A percentile compares a stretch with the other conserved stretches of the same genome.
Conservation (phyloP, 2,329 filamentous ascomycete species). For the Thelonectria blattea region DNA sequence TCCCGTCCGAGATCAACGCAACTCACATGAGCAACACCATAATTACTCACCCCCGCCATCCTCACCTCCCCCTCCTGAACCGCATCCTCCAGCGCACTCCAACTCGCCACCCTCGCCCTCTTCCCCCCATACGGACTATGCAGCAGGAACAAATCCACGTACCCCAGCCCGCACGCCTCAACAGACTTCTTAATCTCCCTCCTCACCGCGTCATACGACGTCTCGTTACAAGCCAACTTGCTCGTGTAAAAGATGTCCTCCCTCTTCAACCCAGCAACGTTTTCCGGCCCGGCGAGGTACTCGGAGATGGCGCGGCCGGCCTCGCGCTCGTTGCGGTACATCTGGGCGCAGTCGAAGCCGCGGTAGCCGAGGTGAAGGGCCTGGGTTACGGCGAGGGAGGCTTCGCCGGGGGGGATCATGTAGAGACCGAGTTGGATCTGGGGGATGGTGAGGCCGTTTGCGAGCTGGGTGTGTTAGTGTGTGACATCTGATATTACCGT, state of each 20-base stretch:
- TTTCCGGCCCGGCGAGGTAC: constrained; percentile 58
- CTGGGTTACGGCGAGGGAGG: constrained; percentile 60
- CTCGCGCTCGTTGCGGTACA: constrained; percentile 72
- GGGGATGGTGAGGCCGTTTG: constrained; percentile 71
- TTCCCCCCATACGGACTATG: constrained; percentile 81
- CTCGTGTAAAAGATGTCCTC: constrained; percentile 81
- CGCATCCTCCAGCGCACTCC: constrained; percentile 79
- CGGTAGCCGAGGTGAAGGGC: constrained; percentile 61
- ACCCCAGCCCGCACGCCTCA: constrained; percentile 69
- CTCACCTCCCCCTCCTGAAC: constrained; percentile 73
- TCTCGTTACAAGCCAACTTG: constrained; percentile 72
- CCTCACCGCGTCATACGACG: constrained; percentile 70
- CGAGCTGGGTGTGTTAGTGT: constrained; percentile 50
- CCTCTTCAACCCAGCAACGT: constrained; percentile 60
- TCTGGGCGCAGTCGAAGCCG: constrained; percentile 59
- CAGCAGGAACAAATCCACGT: constrained; percentile 80
- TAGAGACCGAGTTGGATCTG: constrained; percentile 78
- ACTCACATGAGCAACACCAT: constrained; percentile 73
- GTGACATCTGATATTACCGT: neutral
- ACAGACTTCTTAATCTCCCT: constrained; percentile 70
- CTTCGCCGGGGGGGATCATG: constrained; percentile 69
- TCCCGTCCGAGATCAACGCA: accelerated
- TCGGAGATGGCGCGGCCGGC: constrained; percentile 68
- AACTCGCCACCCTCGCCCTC: constrained; percentile 71
- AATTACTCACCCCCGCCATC: constrained; percentile 80